A percentile compares a stretch with the other conserved stretches of the same genome.
These are phyloP conservation scores for Cairneyella variabilis DNA, from an alignment of 495 filamentous ascomycete genomes.

Conservation along the genomic window DNA sequence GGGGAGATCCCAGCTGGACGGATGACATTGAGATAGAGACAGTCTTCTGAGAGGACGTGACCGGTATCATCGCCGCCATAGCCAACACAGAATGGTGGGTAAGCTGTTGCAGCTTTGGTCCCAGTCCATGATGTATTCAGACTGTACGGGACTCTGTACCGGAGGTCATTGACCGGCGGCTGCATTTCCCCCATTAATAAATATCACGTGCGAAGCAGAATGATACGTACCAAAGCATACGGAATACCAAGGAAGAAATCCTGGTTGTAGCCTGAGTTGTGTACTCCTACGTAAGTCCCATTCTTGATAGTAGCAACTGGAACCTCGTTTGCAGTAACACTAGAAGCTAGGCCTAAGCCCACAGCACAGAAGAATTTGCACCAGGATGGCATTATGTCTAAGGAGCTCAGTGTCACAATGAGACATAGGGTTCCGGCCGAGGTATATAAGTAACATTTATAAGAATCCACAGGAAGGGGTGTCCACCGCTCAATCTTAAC, in stretches of 20 bases:
- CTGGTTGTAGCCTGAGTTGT: constrained; percentile 35
- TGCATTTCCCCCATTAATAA: not conserved
- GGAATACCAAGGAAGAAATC: constrained; percentile 46
- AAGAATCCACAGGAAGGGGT: too few relatives aligned
- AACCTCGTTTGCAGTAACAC: not conserved
- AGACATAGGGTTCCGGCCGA: not conserved
- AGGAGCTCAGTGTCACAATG: not conserved
- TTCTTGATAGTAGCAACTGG: constrained; percentile 26
- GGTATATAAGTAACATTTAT: too few relatives aligned
- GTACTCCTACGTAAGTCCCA: constrained; percentile 37
- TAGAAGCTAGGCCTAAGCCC: not conserved
- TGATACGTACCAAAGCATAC: constrained; percentile 34
- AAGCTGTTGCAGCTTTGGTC: constrained; percentile 13
- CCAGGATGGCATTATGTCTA: not conserved
- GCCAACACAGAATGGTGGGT: constrained; percentile 19
- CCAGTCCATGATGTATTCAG: constrained; percentile 18
- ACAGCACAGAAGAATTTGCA: not conserved
- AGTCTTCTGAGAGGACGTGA: constrained; percentile 48
- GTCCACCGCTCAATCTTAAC: too few relatives aligned
- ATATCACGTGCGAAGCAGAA: not conserved
- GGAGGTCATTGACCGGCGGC: constrained; percentile 19
- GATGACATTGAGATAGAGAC: constrained; percentile 61
- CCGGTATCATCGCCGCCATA: constrained; percentile 23
- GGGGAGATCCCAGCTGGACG: constrained; percentile 45
- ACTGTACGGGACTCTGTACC: constrained; percentile 12